Percentiles rank a stretch among this genome's conserved stretches.
These are phyloP conservation scores for Cyanidiococcus yangmingshanensis DNA, from an alignment of 23 red algal genomes.

Conservation along the genomic window DNA sequence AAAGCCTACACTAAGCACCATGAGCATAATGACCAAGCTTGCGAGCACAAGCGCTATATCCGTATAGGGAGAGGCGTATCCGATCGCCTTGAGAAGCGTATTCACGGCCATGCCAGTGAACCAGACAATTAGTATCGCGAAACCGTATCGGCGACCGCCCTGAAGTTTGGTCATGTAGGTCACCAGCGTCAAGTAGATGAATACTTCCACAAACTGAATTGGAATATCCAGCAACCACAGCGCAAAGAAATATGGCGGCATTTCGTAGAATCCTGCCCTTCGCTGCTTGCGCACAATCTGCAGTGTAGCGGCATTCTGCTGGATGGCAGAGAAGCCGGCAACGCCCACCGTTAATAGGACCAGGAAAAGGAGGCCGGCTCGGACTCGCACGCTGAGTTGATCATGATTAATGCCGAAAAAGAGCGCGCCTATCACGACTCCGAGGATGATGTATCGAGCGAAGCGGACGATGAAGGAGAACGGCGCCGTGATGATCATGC, in stretches of 20 bases:
- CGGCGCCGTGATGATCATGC: not conserved
- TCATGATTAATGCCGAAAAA: conserved; percentile 9
- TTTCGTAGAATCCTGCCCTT: conserved; percentile 26
- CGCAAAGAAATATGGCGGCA: conserved; percentile 24
- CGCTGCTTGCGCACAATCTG: conserved; percentile 26
- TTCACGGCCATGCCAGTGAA: not conserved
- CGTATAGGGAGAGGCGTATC: conserved; percentile 22
- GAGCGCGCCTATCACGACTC: not conserved
- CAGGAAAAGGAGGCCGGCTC: conserved; percentile 22
- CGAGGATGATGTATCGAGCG: conserved; percentile 5
- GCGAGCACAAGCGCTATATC: conserved; percentile 29
- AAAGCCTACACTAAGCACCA: conserved; percentile 60
- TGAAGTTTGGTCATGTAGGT: conserved; percentile 15
- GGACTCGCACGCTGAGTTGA: conserved; percentile 1
- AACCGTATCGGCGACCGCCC: conserved; percentile 1
- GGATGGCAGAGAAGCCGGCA: conserved; percentile 17
- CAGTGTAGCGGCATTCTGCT: conserved; percentile 1
- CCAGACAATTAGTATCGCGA: conserved; percentile 9
- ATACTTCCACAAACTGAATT: conserved; percentile 20
- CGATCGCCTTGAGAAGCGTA: conserved; percentile 1
- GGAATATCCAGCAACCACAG: conserved; percentile 26
- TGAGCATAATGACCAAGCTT: conserved; percentile 41
- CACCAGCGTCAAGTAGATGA: conserved; percentile 7
- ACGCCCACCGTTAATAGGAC: conserved; percentile 19
- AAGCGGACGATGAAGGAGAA: conserved; percentile 13